These are phyloP conservation scores for Juglanconis oblonga DNA, from an alignment of 2,329 filamentous ascomycete species.

Conservation along the genomic window DNA sequence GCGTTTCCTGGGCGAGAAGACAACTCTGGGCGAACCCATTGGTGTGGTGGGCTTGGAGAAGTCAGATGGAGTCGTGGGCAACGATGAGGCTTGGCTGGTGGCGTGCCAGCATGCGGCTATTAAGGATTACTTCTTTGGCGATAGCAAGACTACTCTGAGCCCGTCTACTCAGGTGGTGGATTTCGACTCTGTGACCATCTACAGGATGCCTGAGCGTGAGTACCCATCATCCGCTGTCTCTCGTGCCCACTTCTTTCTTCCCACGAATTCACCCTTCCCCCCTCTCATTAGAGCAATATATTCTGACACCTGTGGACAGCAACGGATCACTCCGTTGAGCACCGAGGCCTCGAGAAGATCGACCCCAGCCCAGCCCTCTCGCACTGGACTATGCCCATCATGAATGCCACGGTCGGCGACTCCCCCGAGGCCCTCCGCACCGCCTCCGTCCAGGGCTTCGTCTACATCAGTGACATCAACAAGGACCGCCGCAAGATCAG, in stretches of 20 bases:
- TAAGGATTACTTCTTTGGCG: conserved; percentile 93
- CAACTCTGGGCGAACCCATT: conserved; percentile 63
- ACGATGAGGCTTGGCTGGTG: conserved; percentile 72
- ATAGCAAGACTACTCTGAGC: conserved; percentile 70
- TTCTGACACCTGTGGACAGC: conserved; percentile 8
- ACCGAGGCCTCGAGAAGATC: conserved; percentile 57
- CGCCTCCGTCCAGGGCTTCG: conserved; percentile 83
- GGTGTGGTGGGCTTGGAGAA: conserved; percentile 76
- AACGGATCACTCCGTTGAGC: conserved; percentile 31
- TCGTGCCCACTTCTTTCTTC: conserved; percentile 9
- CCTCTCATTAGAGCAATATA: too few relatives aligned
- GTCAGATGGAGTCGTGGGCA: conserved; percentile 79
- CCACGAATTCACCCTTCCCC: not conserved
- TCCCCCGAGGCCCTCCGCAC: conserved; percentile 70
- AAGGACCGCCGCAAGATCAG: conserved; percentile 77
- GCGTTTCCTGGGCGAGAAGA: conserved; percentile 59
- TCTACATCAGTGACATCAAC: conserved; percentile 91
- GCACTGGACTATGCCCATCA: conserved; percentile 81
- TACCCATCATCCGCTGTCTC: too few relatives aligned
- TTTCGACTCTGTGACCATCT: conserved; percentile 72
- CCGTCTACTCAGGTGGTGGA: conserved; percentile 85
- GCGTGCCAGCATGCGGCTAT: conserved; percentile 72
- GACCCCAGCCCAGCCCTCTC: conserved; percentile 66
- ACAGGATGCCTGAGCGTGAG: conserved; percentile 62
- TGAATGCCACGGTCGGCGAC: conserved; percentile 71